Percentiles rank a stretch among this genome's conserved stretches.
phyloP scores from a whole-genome alignment of 176 grass and related monocot genomes.

The Cocos nucifera region DNA sequence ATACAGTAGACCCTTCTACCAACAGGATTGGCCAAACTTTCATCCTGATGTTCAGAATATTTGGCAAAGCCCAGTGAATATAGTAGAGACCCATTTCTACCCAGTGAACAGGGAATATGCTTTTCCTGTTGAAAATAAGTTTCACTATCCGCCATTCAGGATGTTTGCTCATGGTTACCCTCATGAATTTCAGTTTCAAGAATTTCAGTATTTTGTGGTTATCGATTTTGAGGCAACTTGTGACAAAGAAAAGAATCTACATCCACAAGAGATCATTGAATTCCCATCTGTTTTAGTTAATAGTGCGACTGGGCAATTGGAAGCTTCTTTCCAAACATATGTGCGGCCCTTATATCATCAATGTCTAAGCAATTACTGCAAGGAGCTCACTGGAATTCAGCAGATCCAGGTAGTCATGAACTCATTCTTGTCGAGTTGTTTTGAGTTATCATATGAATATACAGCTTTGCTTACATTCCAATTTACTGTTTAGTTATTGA shows the following conservation, averaged over 20 bases:
- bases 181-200: slow-evolving; percentile 64
- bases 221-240: slow-evolving; percentile 99
- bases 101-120: slow-evolving; percentile 42
- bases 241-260: slow-evolving; percentile 73
- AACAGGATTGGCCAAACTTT: slow-evolving; percentile 50
- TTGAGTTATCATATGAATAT: not conserved
- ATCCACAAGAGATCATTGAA: slow-evolving; percentile 97
- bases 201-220: slow-evolving; percentile 99
- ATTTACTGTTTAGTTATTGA: too few relatives aligned
- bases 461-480: too few relatives aligned
- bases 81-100: slow-evolving; percentile 47
- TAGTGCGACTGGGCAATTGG: slow-evolving; percentile 79
- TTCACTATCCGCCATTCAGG: slow-evolving; percentile 48
- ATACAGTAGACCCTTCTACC: slow-evolving; percentile 38
- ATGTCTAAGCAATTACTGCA: slow-evolving; percentile 85
- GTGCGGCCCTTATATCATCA: slow-evolving; percentile 77
- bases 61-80: slow-evolving; percentile 32
- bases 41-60: slow-evolving; percentile 50
- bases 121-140: slow-evolving; percentile 42
- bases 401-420: slow-evolving; percentile 68
- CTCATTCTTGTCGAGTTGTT: slow-evolving; percentile 11
- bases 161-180: slow-evolving; percentile 55
- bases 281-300: slow-evolving; percentile 99
- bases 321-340: slow-evolving; percentile 98
- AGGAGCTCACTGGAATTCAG: slow-evolving; percentile 94